These are phyloP conservation scores for Xylaria scruposa DNA, from an alignment of 495 filamentous ascomycete genomes.

Conservation along the genomic window DNA sequence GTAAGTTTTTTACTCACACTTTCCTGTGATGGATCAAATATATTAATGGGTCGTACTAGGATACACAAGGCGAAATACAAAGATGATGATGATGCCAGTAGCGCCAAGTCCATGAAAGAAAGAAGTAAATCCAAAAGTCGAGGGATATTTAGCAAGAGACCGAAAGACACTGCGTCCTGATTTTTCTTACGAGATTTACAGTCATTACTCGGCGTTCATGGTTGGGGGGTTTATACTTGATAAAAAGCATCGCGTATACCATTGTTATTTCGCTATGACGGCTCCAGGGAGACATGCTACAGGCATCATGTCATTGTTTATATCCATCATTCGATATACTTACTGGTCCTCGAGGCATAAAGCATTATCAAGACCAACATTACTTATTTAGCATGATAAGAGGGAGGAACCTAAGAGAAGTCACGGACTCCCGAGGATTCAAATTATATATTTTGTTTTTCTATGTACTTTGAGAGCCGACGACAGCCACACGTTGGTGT, in stretches of 20 bases:
- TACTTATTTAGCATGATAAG: slow-evolving; percentile 17
- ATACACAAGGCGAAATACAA: slow-evolving; percentile 94
- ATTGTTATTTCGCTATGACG: slow-evolving; percentile 25
- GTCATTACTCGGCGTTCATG: slow-evolving; percentile 26
- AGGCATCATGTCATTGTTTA: slow-evolving; percentile 20
- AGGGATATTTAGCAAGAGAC: slow-evolving; percentile 50
- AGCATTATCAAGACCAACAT: slow-evolving; percentile 9
- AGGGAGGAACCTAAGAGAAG: neutral
- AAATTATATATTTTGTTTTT: neutral
- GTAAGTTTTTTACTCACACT: slow-evolving; percentile 56
- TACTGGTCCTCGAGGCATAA: slow-evolving; percentile 1
- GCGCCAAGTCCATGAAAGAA: slow-evolving; percentile 43
- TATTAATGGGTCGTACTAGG: slow-evolving; percentile 55
- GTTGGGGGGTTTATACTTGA: slow-evolving; percentile 18
- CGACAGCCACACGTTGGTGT: neutral
- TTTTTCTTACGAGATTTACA: neutral
- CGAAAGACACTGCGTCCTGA: slow-evolving; percentile 27
- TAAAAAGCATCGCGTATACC: slow-evolving; percentile 29
- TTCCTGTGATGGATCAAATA: neutral
- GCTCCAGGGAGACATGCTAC: neutral
- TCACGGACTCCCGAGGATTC: neutral
- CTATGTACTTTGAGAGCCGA: slow-evolving; percentile 16
- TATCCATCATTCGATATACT: slow-evolving; percentile 24
- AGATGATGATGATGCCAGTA: slow-evolving; percentile 67
- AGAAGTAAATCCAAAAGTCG: slow-evolving; percentile 55